Conservation (phyloP, 768 basidiomycete species). For the Polyporus arcularius region DNA sequence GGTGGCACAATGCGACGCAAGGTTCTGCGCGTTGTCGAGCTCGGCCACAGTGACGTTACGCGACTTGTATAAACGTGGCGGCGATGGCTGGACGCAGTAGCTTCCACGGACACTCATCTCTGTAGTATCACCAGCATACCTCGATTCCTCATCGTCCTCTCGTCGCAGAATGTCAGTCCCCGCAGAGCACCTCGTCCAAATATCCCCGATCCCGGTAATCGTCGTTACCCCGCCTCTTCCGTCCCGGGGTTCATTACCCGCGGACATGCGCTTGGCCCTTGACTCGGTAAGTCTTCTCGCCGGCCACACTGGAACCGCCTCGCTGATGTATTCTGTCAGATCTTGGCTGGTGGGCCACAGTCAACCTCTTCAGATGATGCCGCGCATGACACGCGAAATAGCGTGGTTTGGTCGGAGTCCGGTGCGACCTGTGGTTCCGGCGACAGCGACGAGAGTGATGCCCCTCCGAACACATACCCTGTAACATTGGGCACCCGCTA, state of each 20-base stretch:
- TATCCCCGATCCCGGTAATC: slow-evolving; percentile 6
- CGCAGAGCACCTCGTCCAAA: neutral
- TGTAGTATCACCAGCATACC: neutral
- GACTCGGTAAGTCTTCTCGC: slow-evolving; percentile 2
- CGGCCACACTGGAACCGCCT: neutral
- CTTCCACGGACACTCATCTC: neutral
- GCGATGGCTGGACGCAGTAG: neutral
- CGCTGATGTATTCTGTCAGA: no score
- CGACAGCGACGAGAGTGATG: neutral
- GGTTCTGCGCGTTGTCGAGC: neutral
- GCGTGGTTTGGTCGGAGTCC: neutral
- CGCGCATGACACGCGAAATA: no score
- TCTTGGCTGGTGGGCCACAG: no score
- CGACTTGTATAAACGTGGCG: neutral
- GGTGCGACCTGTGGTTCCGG: neutral
- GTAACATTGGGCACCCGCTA: neutral
- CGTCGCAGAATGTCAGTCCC: neutral
- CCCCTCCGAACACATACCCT: neutral
- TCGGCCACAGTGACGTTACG: neutral
- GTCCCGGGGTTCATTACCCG: slow-evolving; percentile 16
- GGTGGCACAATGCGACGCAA: neutral
- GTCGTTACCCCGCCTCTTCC: slow-evolving; percentile 18
- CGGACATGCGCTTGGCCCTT: slow-evolving; percentile 15
- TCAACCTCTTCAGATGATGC: no score
- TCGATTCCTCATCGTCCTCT: neutral